These are phyloP conservation scores for Scutellaria galericulata DNA, from an alignment of 257 asterid genomes.

Conservation along the genomic window DNA sequence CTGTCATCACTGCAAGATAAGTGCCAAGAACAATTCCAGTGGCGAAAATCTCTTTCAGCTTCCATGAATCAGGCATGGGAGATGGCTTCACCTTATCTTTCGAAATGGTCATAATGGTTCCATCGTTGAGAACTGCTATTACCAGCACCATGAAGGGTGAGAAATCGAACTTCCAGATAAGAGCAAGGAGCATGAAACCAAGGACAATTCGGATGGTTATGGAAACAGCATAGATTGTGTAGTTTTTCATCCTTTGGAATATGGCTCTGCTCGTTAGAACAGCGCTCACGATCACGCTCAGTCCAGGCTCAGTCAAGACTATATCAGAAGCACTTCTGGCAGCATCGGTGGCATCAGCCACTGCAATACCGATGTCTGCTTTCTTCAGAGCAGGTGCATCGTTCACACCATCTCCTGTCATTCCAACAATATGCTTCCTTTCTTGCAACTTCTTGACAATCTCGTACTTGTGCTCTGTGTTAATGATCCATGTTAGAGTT, in stretches of 20 bases:
- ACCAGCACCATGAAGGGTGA: conserved; percentile 72
- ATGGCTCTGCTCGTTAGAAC: conserved; percentile 63
- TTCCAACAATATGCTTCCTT: conserved; percentile 59
- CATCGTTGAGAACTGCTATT: conserved; percentile 66
- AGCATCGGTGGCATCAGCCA: conserved; percentile 68
- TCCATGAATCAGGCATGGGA: conserved; percentile 66
- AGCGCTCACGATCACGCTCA: conserved; percentile 60
- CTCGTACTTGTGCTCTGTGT: conserved; percentile 61
- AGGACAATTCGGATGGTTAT: conserved; percentile 66
- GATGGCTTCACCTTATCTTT: conserved; percentile 70
- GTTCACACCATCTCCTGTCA: conserved; percentile 73
- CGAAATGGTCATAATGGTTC: conserved; percentile 68
- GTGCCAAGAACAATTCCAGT: conserved; percentile 68
- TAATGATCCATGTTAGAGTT: background rate
- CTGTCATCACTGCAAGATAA: conserved; percentile 66
- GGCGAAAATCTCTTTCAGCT: conserved; percentile 65
- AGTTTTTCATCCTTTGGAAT: conserved; percentile 71
- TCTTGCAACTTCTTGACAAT: conserved; percentile 67
- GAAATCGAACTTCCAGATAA: conserved; percentile 71
- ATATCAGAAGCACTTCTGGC: conserved; percentile 63
- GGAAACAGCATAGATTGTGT: conserved; percentile 69
- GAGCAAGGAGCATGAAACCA: conserved; percentile 63
- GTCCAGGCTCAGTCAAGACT: conserved; percentile 60
- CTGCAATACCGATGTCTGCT: conserved; percentile 67
- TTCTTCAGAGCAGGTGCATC: conserved; percentile 67